These are phyloP conservation scores for Beta lomatogona DNA, from an alignment of 179 eudicot genomes.

Conservation along the genomic window DNA sequence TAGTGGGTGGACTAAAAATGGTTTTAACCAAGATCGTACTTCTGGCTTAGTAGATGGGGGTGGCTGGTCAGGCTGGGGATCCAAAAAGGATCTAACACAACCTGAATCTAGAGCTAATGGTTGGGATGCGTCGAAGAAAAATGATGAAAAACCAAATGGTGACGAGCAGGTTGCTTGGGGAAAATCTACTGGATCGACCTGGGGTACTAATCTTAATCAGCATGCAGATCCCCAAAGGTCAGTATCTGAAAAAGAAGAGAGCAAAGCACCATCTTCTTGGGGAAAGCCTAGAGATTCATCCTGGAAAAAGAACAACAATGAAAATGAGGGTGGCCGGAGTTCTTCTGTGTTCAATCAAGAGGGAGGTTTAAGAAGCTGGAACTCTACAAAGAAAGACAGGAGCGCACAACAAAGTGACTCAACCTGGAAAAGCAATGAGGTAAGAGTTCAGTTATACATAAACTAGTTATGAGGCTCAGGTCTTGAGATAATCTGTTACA, in stretches of 20 bases:
- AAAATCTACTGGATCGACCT: neutral
- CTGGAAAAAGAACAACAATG: conserved; percentile 3
- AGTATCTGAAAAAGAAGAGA: conserved; percentile 15
- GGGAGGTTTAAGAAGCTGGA: conserved; percentile 17
- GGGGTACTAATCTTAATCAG: conserved; percentile 9
- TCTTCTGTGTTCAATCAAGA: conserved; percentile 11
- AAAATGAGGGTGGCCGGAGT: conserved; percentile 23
- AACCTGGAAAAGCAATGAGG: conserved; percentile 19
- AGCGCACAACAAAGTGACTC: conserved; percentile 14
- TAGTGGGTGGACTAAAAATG: conserved; percentile 12
- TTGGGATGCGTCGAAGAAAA: conserved; percentile 1
- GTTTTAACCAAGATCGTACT: neutral
- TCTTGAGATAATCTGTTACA: too few relatives aligned
- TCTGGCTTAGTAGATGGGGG: neutral
- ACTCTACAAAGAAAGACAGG: conserved; percentile 14
- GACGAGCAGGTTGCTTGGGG: conserved; percentile 25
- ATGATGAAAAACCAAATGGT: too few relatives aligned
- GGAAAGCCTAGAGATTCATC: conserved; percentile 15
- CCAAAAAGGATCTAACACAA: too few relatives aligned
- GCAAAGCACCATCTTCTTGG: conserved; percentile 26
- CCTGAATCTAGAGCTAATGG: neutral
- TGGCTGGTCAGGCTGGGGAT: neutral
- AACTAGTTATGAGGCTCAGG: too few relatives aligned
- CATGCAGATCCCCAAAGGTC: conserved; percentile 9
- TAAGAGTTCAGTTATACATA: neutral